Base-by-base conservation (phyloP, 2,329 filamentous ascomycete genomes). In the Talaromyces marneffei region DNA sequence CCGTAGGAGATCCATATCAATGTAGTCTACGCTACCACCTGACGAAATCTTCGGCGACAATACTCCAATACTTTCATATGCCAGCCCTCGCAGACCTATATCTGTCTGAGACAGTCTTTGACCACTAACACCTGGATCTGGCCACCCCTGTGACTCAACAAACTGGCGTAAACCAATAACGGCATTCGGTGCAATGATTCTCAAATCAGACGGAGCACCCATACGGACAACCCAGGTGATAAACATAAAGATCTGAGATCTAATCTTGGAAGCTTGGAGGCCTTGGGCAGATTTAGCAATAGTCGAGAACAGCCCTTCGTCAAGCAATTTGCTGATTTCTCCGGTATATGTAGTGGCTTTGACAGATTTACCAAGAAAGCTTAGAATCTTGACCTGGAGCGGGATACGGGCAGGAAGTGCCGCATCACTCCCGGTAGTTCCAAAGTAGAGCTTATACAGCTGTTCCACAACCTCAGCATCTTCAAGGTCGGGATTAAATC, bases 1-100 rank as follows among this genome's bases (percentile, higher is more conserved):
- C 56, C 83, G 84, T 66, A 85, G 85, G 55, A 85, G 78, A 65
- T 80, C 70, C 60, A 75, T 72, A 44, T 74, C 85, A 80, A 82
- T 66, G 76, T 75, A 65, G 12, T 68, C 63, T 37, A 55, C 29
- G 16, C 23, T 46, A 33, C 68, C 67, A 42, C 66, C 64, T 46
- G 74, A 74, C 12, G 79, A 84, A 12, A 74, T 69, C 50, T 76
- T 77, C 20, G 76, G 72, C 0, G 89, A 87, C 25, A 97, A 76
- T 14, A 94, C 83, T 0, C 93, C 94, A 40, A 97, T 91, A 0
- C 90, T 92, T 72, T 97, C 93, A 73, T 97, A 97, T 1, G 89
- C 92, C 69, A 89, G 87, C 5, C 87, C 87, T 42, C 93, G 86
- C 46, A 96, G 79, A 3, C 84, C 82, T 59, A 87, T 78, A 59